Percentiles rank a stretch among this genome's conserved stretches.
Conservation (phyloP, 768 basidiomycete species). For the Lactarius hatsudake region DNA sequence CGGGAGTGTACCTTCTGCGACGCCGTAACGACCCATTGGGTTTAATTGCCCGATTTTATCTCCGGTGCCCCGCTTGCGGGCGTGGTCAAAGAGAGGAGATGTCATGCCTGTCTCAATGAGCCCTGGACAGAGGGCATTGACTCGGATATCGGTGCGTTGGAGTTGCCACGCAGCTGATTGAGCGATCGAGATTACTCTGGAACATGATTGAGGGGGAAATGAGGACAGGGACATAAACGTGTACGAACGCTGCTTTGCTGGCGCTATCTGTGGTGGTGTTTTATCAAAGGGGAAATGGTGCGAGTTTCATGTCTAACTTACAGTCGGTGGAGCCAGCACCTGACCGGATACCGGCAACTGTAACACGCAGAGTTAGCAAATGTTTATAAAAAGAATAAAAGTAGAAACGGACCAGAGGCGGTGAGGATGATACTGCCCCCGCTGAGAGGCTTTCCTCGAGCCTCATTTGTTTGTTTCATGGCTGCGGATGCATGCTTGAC, state of each 20-base stretch:
- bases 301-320: constrained; percentile 38
- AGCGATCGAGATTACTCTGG: constrained; percentile 84
- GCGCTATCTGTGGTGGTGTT: constrained; percentile 65
- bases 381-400: background rate
- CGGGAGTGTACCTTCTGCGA: constrained; percentile 62
- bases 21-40: constrained; percentile 76
- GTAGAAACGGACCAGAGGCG: constrained; percentile 60
- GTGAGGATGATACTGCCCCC: constrained; percentile 87
- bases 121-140: constrained; percentile 89
- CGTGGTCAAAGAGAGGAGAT: constrained; percentile 66
- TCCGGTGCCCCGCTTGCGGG: constrained; percentile 69
- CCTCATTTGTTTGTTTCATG: constrained; percentile 67
- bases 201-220: constrained; percentile 13
- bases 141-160: constrained; percentile 76
- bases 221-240: background rate
- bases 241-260: constrained; percentile 84
- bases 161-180: constrained; percentile 80
- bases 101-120: constrained; percentile 96
- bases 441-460: constrained; percentile 62
- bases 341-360: constrained; percentile 79
- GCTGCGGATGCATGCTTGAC: constrained; percentile 82
- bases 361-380: background rate
- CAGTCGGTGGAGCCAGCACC: constrained; percentile 83
- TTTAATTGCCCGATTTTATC: constrained; percentile 82
- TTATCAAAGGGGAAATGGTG: constrained; percentile 24